Base-by-base conservation (phyloP, 2,329 filamentous ascomycete genomes). In the Sphaerostilbella broomeana region DNA sequence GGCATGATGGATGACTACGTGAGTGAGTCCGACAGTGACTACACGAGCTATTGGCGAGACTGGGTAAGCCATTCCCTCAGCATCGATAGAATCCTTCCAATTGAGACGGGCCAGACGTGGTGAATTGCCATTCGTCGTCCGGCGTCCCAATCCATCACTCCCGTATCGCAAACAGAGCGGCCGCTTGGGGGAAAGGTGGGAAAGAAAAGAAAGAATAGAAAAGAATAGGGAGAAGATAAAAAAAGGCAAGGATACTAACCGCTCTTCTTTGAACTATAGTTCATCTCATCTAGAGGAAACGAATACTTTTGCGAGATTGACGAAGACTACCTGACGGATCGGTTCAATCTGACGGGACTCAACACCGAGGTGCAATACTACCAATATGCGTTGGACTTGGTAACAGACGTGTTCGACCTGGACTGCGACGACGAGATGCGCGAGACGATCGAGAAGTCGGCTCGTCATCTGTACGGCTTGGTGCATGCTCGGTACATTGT, bases 261-360 rank as follows among this genome's bases (percentile, higher is more conserved):
- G 18, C 34, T 22, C 40, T 12, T n/a, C 17, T 13, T 3, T 49
- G 56, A n/a, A n/a, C n/a, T 51, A 39, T 35, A 98, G 92, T 98
- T 98, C 63, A 95, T 97, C 55, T 95, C 90, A 4, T 95, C 89
- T 5, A 79, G 92, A 40, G 92, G 92, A 50, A 97, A 98, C 66
- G 92, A 98, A 62, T 98, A 98, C 67, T 98, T 97, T 58, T 98
- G 92, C 76, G 92, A 98, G 61, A 97, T 98, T 56, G 92, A 98
- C 64, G 92, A 98, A 63, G 92, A 98, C 56, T 98, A 98, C 64
- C 75, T 98, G 32, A 97, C 89, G 36, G 92, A 98, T 63, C 82
- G 92, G 35, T 98, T 98, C 76, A 98, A 98, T 67, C 72, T 98
- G 46, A 98, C 92, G 1, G 92, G 92, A 25, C 77, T 98, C 35